A percentile compares a stretch with the other conserved stretches of the same genome.
phyloP scores from a whole-genome alignment of 306 rosid genomes.

The Corylus avellana region DNA sequence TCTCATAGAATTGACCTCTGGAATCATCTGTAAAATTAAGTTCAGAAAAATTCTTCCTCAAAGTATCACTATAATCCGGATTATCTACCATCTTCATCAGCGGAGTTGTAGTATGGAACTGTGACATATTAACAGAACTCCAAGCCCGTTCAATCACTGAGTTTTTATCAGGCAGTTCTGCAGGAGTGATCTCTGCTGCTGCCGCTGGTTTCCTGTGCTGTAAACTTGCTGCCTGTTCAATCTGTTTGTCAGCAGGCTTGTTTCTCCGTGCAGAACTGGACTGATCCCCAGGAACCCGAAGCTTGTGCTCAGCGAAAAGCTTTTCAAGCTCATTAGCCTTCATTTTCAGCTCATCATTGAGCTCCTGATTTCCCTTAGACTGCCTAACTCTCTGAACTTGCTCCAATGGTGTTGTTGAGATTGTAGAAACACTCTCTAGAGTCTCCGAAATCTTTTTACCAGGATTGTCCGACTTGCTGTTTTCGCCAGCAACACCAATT shows the following conservation, averaged over 20 bases:
- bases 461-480: slow-evolving; percentile 42
- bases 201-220: slow-evolving; percentile 48
- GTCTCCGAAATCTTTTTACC: slow-evolving; percentile 46
- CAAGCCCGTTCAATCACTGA: slow-evolving; percentile 40
- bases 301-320: slow-evolving; percentile 97
- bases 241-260: slow-evolving; percentile 54
- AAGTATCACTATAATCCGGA: slow-evolving; percentile 53
- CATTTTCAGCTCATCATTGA: slow-evolving; percentile 86
- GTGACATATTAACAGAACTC: slow-evolving; percentile 40
- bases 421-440: slow-evolving; percentile 40
- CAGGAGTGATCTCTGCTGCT: slow-evolving; percentile 50
- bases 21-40: slow-evolving; percentile 61
- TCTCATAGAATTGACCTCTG: slow-evolving; percentile 86
- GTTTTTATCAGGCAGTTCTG: slow-evolving; percentile 41
- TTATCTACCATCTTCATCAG: slow-evolving; percentile 38
- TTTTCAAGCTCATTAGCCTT: slow-evolving; percentile 97
- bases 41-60: slow-evolving; percentile 57
- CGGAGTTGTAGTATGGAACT: slow-evolving; percentile 35
- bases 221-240: slow-evolving; percentile 48
- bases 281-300: slow-evolving; percentile 87
- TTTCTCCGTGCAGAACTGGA: slow-evolving; percentile 66
- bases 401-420: slow-evolving; percentile 44
- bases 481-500: slow-evolving; percentile 35
- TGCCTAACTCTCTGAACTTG: slow-evolving; percentile 79
- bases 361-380: slow-evolving; percentile 85